Evolutionary conservation across 2,329 filamentous ascomycete species (phyloP), one percentile per base, ranked within the genome.

Genomic region (Knoxdaviesia proteae): DNA sequence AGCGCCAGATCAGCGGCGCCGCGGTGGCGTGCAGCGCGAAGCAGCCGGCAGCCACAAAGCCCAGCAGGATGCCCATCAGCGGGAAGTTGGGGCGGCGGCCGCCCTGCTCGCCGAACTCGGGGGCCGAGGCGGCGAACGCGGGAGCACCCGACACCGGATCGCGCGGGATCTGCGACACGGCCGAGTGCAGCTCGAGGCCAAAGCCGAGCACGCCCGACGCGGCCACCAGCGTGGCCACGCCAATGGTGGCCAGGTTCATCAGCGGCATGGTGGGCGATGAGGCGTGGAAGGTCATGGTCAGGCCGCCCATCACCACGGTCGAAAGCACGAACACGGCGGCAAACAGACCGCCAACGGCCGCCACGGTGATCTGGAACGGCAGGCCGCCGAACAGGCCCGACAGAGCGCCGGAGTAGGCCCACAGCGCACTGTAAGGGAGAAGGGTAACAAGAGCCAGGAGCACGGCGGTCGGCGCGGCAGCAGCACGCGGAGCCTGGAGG

Each of bases 381-480:
- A 59, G 50, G 1, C 60, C 57, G 2, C 58, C 52, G 47, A 72
- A 65, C 30, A 73, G 52, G 3, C 67, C 55, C 5, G 67, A 63
- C 9, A 73, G 51, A 1, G 63, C 64, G 29, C 56, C 51, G 1
- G 61, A 49, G 6, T 70, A 45, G 7, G 64, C 63, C 63, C 69
- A 71, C 7, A 73, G 58, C 0, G 60, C 53, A 7, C 60, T 59
- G 38, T 59, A 54, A 0, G 69, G 65, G 1, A 73, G 55, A 30
- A 65, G 51, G 0, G 66, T 61, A 1, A 63, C 54, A 5, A 63
- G 44, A 30, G 65, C 61, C 9, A 69, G 57, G 1, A 74, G 56
- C 9, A 59, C 42, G 0, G 65, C 65, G 1, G 67, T 69, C 1
- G 70, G 70, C 1, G 70, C 65, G 9, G 59, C 47, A 42, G 68